These are phyloP conservation scores for Corymbia maculata DNA, from an alignment of 345 rosid genomes.

Conservation along the genomic window DNA sequence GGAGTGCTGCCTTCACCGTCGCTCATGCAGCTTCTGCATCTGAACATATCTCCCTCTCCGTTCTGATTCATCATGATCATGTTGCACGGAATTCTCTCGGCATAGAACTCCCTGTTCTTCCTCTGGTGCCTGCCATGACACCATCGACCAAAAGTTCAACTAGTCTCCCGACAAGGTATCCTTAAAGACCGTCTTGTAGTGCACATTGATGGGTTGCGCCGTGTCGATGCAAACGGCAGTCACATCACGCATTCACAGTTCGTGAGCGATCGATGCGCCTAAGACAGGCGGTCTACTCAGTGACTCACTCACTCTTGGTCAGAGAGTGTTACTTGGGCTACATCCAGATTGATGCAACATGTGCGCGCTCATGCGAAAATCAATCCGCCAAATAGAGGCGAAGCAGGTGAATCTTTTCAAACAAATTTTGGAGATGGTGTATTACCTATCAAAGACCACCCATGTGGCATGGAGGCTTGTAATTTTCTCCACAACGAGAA, in stretches of 20 bases:
- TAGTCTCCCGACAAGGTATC: background rate
- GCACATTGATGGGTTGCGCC: background rate
- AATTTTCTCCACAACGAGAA: constrained; percentile 21
- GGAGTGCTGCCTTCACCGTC: constrained; percentile 4
- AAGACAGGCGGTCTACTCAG: background rate
- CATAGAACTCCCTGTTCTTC: constrained; percentile 25
- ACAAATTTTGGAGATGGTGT: background rate
- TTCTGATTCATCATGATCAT: constrained; percentile 35
- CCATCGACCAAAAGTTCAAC: background rate
- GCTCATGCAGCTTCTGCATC: constrained; percentile 8
- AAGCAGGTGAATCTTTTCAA: background rate
- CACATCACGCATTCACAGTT: background rate
- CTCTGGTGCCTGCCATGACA: constrained; percentile 14
- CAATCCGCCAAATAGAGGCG: background rate
- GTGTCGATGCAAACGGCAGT: background rate
- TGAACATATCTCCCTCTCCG: constrained; percentile 28
- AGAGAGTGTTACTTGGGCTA: background rate
- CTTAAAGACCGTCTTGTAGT: background rate
- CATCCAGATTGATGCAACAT: background rate
- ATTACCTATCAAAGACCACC: constrained; percentile 40
- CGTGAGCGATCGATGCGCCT: background rate
- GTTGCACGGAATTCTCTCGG: constrained; percentile 25
- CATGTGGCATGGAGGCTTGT: constrained; percentile 33
- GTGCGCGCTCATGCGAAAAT: background rate
- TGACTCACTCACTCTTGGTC: background rate